Evolutionary conservation across 441 rosid genomes (phyloP).

Genomic region (Corymbia citriodora): DNA sequence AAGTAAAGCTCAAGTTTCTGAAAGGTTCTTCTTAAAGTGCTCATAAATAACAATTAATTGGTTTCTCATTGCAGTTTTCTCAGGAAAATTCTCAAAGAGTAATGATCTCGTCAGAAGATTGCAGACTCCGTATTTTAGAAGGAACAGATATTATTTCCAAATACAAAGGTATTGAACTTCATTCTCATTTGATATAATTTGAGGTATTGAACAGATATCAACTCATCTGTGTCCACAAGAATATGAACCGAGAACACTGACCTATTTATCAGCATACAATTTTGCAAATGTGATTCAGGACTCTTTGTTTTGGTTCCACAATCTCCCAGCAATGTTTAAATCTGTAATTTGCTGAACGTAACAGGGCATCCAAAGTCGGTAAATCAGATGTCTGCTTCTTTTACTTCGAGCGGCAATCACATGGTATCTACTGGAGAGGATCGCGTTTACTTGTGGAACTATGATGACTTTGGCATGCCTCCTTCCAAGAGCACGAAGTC

Average conservation of each 20-base stretch:
- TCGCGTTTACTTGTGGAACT: constrained; percentile 74
- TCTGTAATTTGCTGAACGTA: background rate
- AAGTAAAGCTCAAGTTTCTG: background rate
- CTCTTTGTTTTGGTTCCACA: background rate
- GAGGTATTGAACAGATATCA: too few species aligned
- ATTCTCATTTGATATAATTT: background rate
- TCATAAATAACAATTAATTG: background rate
- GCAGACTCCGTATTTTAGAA: constrained; percentile 54
- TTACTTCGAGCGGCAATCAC: constrained; percentile 60
- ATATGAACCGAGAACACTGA: background rate
- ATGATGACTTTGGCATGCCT: constrained; percentile 20
- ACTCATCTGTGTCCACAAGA: background rate
- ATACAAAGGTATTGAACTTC: constrained; percentile 50
- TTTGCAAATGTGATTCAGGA: background rate
- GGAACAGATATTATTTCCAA: constrained; percentile 47
- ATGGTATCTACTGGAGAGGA: constrained; percentile 81
- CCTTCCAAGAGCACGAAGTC: constrained; percentile 38
- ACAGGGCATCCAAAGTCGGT: constrained; percentile 58
- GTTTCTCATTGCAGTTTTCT: constrained; percentile 41
- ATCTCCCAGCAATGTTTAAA: background rate
- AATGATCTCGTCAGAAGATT: constrained; percentile 75
- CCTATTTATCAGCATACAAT: background rate
- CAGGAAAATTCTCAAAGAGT: constrained; percentile 43
- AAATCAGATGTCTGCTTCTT: constrained; percentile 76
- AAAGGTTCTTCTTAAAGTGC: background rate